Evolutionary conservation across 116 monocot species (phyloP).

Genomic region (Cymodocea nodosa): DNA sequence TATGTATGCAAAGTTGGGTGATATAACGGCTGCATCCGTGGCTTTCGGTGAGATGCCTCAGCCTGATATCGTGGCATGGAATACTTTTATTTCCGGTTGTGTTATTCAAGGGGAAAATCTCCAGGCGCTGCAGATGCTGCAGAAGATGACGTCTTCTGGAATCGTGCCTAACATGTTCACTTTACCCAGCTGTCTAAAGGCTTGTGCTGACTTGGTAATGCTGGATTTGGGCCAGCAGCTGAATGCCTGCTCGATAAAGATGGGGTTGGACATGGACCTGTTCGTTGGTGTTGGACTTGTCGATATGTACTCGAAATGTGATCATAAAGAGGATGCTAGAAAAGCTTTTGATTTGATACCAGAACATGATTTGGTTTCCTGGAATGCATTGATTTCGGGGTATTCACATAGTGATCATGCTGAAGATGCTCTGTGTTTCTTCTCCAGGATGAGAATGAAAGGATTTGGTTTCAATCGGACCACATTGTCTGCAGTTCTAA

Average conservation of each 20-base stretch:
- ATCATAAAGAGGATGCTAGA: conserved; percentile 20
- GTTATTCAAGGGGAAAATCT: conserved; percentile 37
- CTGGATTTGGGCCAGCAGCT: conserved; percentile 42
- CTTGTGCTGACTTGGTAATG: conserved; percentile 35
- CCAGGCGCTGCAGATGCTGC: conserved; percentile 34
- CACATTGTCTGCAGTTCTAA: conserved; percentile 55
- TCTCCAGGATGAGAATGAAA: conserved; percentile 39
- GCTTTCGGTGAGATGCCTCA: conserved; percentile 30
- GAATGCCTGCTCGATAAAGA: conserved; percentile 38
- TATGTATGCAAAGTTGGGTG: conserved; percentile 61
- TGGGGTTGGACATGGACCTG: conserved; percentile 22
- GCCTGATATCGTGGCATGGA: conserved; percentile 59
- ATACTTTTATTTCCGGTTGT: conserved; percentile 59
- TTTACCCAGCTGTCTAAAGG: conserved; percentile 59
- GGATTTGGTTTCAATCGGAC: conserved; percentile 42
- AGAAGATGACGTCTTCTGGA: conserved; percentile 37
- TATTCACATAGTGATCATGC: conserved; percentile 40
- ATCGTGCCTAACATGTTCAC: conserved; percentile 47
- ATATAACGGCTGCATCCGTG: conserved; percentile 24
- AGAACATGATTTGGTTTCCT: conserved; percentile 39
- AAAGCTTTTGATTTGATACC: conserved; percentile 34
- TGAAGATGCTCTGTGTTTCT: conserved; percentile 30
- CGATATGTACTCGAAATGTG: conserved; percentile 69
- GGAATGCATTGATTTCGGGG: conserved; percentile 78
- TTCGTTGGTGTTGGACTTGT: conserved; percentile 65